These are phyloP conservation scores for Suillus americanus DNA, from an alignment of 768 basidiomycete genomes.

Conservation along the genomic window DNA sequence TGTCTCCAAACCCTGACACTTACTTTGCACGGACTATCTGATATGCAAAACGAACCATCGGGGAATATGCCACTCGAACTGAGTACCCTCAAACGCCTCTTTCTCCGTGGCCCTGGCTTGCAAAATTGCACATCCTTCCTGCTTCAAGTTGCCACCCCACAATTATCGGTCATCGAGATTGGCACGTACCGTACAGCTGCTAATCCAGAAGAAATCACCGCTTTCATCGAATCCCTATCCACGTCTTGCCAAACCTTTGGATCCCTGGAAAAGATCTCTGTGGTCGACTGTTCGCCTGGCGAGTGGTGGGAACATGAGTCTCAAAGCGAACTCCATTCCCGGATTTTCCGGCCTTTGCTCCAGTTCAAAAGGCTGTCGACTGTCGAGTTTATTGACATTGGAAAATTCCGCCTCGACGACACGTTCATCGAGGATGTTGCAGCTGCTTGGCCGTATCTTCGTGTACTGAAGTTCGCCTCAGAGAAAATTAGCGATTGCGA, in stretches of 20 bases:
- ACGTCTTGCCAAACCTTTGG: neutral
- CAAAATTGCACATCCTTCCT: neutral
- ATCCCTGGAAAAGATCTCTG: neutral
- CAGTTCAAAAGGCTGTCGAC: neutral
- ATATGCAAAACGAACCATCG: neutral
- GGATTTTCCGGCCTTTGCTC: conserved; percentile 2
- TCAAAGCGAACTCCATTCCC: neutral
- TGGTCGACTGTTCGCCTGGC: neutral
- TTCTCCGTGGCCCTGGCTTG: neutral
- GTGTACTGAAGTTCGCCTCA: neutral
- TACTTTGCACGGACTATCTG: neutral
- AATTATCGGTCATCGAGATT: neutral
- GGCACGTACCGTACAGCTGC: neutral
- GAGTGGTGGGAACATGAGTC: neutral
- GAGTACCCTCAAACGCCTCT: neutral
- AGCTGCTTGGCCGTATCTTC: neutral
- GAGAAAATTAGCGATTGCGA: too few relatives aligned
- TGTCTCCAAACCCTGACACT: neutral
- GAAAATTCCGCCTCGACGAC: neutral
- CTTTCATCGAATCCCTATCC: neutral
- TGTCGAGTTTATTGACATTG: neutral
- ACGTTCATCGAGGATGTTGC: neutral
- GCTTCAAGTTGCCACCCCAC: neutral
- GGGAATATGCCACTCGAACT: neutral
- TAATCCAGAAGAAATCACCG: neutral